These are phyloP conservation scores for Sporothrix variecibatus DNA, from an alignment of 2,329 filamentous ascomycete genomes.

Conservation along the genomic window DNA sequence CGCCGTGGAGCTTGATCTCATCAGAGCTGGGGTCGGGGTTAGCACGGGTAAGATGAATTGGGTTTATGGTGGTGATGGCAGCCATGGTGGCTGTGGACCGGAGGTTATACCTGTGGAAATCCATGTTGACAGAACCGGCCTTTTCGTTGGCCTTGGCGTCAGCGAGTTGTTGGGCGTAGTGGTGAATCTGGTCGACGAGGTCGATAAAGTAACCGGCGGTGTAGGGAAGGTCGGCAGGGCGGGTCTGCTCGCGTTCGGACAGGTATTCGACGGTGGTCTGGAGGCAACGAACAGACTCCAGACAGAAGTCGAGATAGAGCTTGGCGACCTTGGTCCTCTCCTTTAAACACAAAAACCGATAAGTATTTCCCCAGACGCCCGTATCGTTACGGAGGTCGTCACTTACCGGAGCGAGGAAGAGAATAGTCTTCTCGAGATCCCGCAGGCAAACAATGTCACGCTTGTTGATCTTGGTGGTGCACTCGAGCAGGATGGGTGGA, in stretches of 20 bases:
- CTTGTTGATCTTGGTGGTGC: conserved; percentile 75
- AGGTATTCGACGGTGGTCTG: conserved; percentile 86
- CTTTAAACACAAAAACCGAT: conserved; percentile 72
- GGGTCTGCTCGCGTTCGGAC: conserved; percentile 81
- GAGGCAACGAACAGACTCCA: conserved; percentile 85
- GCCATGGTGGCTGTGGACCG: neutral
- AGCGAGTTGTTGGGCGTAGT: conserved; percentile 83
- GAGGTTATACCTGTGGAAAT: conserved; percentile 57
- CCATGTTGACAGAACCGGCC: conserved; percentile 56
- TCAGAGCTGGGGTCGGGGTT: conserved; percentile 49
- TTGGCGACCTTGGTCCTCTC: conserved; percentile 71
- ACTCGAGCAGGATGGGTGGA: conserved; percentile 76
- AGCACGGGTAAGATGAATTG: conserved; percentile 25
- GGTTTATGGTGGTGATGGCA: conserved; percentile 23
- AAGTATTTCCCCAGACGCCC: conserved; percentile 64
- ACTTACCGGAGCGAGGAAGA: conserved; percentile 95
- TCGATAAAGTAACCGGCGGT: conserved; percentile 97
- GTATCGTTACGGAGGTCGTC: conserved; percentile 34
- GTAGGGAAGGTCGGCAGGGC: conserved; percentile 84
- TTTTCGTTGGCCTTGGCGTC: conserved; percentile 58
- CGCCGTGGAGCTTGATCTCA: conserved; percentile 78
- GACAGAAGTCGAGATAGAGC: conserved; percentile 83
- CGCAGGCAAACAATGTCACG: conserved; percentile 88
- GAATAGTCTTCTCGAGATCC: conserved; percentile 90
- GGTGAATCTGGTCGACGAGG: conserved; percentile 87